Percentiles rank a stretch among this genome's conserved stretches.
Evolutionary conservation across 169 alveolate genomes (phyloP).

Genomic region (Blepharisma undulans): DNA sequence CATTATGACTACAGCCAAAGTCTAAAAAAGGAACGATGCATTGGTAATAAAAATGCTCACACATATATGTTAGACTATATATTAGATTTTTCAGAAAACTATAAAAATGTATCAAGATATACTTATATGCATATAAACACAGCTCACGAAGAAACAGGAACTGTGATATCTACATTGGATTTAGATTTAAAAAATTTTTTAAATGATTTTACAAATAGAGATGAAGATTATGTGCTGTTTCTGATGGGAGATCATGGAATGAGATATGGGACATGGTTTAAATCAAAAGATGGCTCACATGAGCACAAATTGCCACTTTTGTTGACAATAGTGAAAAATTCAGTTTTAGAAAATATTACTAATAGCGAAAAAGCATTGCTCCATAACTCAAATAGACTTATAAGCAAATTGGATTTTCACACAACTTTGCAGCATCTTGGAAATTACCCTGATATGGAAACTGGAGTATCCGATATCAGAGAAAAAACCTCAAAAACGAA

Average conservation of each 20-base stretch:
- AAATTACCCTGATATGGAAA: slow-evolving; percentile 7
- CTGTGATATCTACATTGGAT: slow-evolving; percentile 11
- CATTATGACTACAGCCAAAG: neutral
- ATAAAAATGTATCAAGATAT: slow-evolving; percentile 22
- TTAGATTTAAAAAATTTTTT: neutral
- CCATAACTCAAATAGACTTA: neutral
- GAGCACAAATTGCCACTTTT: slow-evolving; percentile 38
- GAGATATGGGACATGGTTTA: slow-evolving; percentile 43
- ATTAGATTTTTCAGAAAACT: neutral
- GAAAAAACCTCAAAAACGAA: neutral
- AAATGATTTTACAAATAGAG: neutral
- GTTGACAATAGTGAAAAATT: neutral
- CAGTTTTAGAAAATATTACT: neutral
- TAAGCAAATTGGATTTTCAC: neutral
- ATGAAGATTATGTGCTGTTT: neutral
- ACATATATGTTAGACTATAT: neutral
- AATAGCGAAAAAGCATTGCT: neutral
- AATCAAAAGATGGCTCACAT: slow-evolving; percentile 17
- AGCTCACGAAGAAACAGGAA: slow-evolving; percentile 39
- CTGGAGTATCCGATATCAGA: neutral
- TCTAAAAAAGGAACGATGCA: slow-evolving; percentile 1
- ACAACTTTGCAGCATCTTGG: slow-evolving; percentile 30
- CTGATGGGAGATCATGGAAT: slow-evolving; percentile 44
- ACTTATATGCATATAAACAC: slow-evolving; percentile 29
- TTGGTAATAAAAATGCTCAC: slow-evolving; percentile 22